These are phyloP conservation scores for Mycena pura DNA, from an alignment of 768 basidiomycete species.

Conservation along the genomic window DNA sequence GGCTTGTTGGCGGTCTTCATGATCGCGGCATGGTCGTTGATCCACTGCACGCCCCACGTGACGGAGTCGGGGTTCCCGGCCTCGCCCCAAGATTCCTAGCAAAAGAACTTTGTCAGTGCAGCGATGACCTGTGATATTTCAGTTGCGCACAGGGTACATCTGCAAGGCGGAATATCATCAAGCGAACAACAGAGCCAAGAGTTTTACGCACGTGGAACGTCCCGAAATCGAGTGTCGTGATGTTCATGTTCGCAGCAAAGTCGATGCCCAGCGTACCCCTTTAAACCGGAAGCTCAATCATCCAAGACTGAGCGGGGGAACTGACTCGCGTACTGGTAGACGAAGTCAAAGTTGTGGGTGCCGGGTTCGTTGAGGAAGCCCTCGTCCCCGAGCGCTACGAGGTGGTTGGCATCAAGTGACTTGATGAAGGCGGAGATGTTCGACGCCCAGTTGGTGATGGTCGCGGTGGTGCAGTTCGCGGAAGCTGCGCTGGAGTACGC, in stretches of 20 bases:
- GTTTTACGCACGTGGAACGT: slow-evolving; percentile 71
- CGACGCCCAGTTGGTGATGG: slow-evolving; percentile 60
- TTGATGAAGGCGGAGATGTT: slow-evolving; percentile 68
- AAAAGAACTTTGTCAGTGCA: no score
- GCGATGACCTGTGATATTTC: no score
- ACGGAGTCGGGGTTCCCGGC: slow-evolving; percentile 48
- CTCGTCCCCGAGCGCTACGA: slow-evolving; percentile 71
- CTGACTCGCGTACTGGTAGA: slow-evolving; percentile 55
- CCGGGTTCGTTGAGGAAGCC: slow-evolving; percentile 64
- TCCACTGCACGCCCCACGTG: slow-evolving; percentile 65
- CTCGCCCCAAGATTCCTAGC: slow-evolving; percentile 60
- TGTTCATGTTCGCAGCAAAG: slow-evolving; percentile 63
- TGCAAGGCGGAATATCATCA: no score
- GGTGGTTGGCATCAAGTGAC: slow-evolving; percentile 64
- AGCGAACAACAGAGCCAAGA: no score
- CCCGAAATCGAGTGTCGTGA: slow-evolving; percentile 68
- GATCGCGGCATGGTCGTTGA: slow-evolving; percentile 62
- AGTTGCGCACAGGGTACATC: no score
- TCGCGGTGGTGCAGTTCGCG: slow-evolving; percentile 56
- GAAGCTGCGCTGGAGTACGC: slow-evolving; percentile 29
- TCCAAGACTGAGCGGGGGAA: not conserved
- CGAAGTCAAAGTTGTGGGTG: slow-evolving; percentile 55
- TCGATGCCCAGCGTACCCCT: slow-evolving; percentile 66
- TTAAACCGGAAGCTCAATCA: slow-evolving; percentile 3
- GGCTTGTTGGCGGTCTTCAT: slow-evolving; percentile 62